Base-by-base conservation (phyloP, 176 grass and related monocot species). In the Bolboschoenus planiculmis region DNA sequence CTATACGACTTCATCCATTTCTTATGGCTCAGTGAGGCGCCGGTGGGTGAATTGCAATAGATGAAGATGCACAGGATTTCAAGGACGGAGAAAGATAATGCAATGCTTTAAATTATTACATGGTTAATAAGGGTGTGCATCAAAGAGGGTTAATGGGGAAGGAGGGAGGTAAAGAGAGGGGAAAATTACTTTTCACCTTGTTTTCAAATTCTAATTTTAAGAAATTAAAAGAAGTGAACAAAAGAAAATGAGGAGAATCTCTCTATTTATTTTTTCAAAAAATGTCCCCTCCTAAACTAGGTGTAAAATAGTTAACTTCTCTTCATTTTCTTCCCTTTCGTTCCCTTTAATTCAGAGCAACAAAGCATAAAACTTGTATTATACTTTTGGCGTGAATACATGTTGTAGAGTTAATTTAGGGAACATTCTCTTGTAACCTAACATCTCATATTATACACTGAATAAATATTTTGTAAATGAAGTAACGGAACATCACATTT, bases 1-100 rank as follows among this genome's bases (percentile, higher is more conserved):
- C 65, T 97, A 55, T 97, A 97, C 37, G 94, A 97, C 78, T 97
- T 94, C 91, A 97, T 97, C 83, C 94, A 97, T 66, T 97, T 94
- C 91, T 84, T 97, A 78, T 97, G 91, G 91, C 88, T 97, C 10
- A 97, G 87, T 16, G 94, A 97, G 84, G 94, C 94, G 23, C 94
- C 91, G 0, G 94, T 97, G 0, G 94, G 94, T 2, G 94, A 97
- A 87, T 84, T 97, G 84, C 90, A 89, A 83, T 97, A 56, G 1
- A n/a, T 1, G 23, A 57, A 57, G 11, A 50, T 15, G 47, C 6
- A 81, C 79, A 63, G 33, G 57, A 46, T 27, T 81, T 23, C n/a
- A 62, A 24, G 21, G 78, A 47, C 15, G 40, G 21, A 74, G 40
- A 29, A 44, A n/a, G n/a, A 74, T 47, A 44, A 74, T 46, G 40